phyloP scores from a whole-genome alignment of 2,329 filamentous ascomycete genomes.

The Talaromyces sp. region DNA sequence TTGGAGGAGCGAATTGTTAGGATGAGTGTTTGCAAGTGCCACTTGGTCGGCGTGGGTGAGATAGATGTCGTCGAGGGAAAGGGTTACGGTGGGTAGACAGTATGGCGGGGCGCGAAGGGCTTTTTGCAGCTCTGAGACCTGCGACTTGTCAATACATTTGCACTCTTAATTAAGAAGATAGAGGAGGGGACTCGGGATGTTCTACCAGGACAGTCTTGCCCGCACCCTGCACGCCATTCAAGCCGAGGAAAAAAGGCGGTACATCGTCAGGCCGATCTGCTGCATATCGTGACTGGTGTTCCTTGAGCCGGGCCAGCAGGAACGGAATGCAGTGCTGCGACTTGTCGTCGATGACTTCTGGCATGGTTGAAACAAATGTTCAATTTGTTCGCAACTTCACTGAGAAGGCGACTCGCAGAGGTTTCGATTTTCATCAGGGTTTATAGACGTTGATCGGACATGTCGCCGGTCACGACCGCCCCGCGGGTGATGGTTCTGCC shows the following conservation, averaged over 20 bases:
- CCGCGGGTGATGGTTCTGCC: neutral
- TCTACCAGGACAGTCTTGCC: conserved; percentile 81
- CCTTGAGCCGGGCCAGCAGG: conserved; percentile 57
- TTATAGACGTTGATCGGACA: neutral
- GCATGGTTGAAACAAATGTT: conserved; percentile 29
- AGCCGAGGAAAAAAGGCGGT: conserved; percentile 74
- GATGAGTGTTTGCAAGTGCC: conserved; percentile 58
- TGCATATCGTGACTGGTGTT: conserved; percentile 42
- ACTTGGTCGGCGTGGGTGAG: conserved; percentile 65
- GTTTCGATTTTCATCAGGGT: neutral
- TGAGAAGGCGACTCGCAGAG: neutral
- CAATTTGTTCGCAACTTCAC: neutral
- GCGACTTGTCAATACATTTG: neutral
- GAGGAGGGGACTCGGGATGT: neutral
- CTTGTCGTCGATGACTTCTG: conserved; percentile 67
- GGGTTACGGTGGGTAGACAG: conserved; percentile 60
- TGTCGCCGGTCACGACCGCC: neutral
- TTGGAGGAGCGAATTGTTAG: conserved; percentile 69
- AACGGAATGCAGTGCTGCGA: conserved; percentile 72
- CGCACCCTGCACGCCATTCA: conserved; percentile 87
- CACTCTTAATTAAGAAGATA: too few species aligned
- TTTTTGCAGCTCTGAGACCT: conserved; percentile 58
- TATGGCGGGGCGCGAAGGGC: conserved; percentile 55
- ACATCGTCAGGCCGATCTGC: conserved; percentile 26
- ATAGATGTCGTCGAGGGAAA: conserved; percentile 89